These are phyloP conservation scores for Sparassis latifolia DNA, from an alignment of 1,284 basidiomycete genomes.

Conservation along the genomic window DNA sequence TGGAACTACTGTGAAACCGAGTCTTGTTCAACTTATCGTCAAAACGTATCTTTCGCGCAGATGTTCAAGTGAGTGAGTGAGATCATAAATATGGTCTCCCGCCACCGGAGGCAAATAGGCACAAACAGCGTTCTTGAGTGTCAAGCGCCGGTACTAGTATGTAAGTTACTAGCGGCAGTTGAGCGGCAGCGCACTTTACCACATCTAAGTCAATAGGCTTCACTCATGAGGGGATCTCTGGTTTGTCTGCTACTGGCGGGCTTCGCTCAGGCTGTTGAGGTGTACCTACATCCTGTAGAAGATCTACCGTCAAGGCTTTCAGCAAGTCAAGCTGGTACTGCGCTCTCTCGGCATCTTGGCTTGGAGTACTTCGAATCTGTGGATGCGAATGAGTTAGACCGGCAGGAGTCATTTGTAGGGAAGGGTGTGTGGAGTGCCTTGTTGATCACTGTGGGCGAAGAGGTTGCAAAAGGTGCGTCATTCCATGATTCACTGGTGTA, in stretches of 20 bases:
- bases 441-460: conserved; percentile 50
- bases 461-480: conserved; percentile 48
- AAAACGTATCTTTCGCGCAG: no score
- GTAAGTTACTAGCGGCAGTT: no score
- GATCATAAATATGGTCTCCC: no score
- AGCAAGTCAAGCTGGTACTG: conserved; percentile 47
- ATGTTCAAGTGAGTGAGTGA: no score
- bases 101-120: no score
- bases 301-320: conserved; percentile 33
- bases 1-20: no score
- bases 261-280: conserved; percentile 33
- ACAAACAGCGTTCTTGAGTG: no score
- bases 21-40: no score
- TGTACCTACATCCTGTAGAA: conserved; percentile 45
- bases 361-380: conserved; percentile 57
- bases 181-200: no score
- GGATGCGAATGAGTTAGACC: conserved; percentile 22
- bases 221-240: conserved; percentile 23
- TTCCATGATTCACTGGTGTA: no score
- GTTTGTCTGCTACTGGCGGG: conserved; percentile 23
- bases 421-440: conserved; percentile 44
- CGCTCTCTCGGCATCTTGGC: conserved; percentile 61
- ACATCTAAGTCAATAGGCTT: no score
- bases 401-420: conserved; percentile 49
- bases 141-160: no score